These are phyloP conservation scores for Phaeosphaeriaceae sp. DNA, from an alignment of 2,329 filamentous ascomycete species.

Conservation along the genomic window DNA sequence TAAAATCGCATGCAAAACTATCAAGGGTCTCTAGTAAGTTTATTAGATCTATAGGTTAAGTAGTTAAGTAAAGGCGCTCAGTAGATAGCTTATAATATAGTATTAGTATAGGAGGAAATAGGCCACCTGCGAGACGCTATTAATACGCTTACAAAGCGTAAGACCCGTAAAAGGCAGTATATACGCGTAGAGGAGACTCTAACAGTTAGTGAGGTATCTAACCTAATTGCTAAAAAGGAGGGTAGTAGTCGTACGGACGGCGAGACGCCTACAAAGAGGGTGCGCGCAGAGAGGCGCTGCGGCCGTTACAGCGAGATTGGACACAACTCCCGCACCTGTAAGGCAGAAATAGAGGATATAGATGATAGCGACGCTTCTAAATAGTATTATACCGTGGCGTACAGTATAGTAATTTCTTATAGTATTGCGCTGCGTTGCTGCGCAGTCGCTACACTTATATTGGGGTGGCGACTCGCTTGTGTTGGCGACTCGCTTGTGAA, in stretches of 20 bases:
- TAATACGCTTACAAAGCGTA: neutral
- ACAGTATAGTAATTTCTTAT: too few relatives aligned
- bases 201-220: neutral
- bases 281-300: slow-evolving; percentile 10
- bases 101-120: neutral
- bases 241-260: slow-evolving; percentile 4
- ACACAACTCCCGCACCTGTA: slow-evolving; percentile 13
- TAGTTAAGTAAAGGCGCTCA: too few relatives aligned
- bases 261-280: slow-evolving; percentile 10
- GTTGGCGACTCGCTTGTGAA: too few relatives aligned
- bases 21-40: too few relatives aligned
- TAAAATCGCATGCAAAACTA: too few relatives aligned
- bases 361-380: slow-evolving; percentile 8
- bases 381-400: too few relatives aligned
- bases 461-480: too few relatives aligned
- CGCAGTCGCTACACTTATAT: too few relatives aligned
- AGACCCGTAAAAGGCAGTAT: slow-evolving; percentile 1
- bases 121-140: neutral
- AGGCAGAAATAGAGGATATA: slow-evolving; percentile 9
- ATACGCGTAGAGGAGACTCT: slow-evolving; percentile 4
- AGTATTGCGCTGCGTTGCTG: too few relatives aligned
- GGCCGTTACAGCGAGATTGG: slow-evolving; percentile 13
- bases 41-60: too few relatives aligned
- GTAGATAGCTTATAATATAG: too few relatives aligned
- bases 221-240: slow-evolving; percentile 9